Evolutionary conservation across 306 rosid genomes (phyloP).

Genomic region (Inga oerstediana): DNA sequence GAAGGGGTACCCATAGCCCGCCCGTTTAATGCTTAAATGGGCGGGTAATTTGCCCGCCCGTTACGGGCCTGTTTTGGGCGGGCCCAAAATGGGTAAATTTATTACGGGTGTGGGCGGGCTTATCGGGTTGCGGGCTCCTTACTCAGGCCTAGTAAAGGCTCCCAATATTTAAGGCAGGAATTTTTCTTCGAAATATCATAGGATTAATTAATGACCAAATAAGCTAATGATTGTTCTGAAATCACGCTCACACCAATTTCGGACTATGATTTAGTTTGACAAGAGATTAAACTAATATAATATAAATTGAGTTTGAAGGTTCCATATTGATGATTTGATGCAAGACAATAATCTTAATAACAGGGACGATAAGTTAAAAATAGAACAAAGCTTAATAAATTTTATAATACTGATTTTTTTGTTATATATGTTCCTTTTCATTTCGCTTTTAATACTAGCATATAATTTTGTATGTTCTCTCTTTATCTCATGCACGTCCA

Average conservation of each 20-base stretch:
- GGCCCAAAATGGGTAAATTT: too few species aligned
- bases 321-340: neutral
- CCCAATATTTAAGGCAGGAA: neutral
- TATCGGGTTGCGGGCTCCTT: too few species aligned
- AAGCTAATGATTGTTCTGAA: neutral
- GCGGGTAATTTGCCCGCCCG: too few species aligned
- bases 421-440: neutral
- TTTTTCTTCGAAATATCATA: neutral
- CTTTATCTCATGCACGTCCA: neutral
- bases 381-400: neutral
- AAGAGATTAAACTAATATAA: neutral
- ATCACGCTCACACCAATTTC: neutral
- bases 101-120: too few species aligned
- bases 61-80: too few species aligned
- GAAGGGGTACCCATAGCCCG: too few species aligned
- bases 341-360: neutral
- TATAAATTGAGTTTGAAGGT: neutral
- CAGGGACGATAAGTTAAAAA: neutral
- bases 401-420: neutral
- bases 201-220: neutral
- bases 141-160: neutral
- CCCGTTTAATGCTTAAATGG: too few species aligned
- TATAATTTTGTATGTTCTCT: neutral
- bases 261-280: neutral
- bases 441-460: neutral